phyloP scores from a whole-genome alignment of 306 rosid genomes.

The Ziziphus jujuba region DNA sequence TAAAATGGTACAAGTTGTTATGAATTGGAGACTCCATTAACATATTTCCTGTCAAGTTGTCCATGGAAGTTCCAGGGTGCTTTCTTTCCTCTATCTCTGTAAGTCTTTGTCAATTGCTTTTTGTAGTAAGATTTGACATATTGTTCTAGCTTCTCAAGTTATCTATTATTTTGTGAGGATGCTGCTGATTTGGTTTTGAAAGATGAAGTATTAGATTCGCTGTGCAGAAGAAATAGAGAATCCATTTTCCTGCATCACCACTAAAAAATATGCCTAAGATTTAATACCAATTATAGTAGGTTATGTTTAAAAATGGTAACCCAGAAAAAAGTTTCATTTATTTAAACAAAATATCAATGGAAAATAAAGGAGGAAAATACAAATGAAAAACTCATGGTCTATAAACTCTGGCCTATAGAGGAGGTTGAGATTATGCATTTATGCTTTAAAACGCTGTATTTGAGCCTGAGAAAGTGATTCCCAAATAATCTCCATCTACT shows the following conservation, averaged over 20 bases:
- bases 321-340: background rate
- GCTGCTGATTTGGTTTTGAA: constrained; percentile 18
- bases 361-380: constrained; percentile 1
- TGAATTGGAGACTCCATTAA: background rate
- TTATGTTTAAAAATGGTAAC: background rate
- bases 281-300: constrained; percentile 4
- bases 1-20: too few relatives aligned
- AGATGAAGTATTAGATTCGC: constrained; percentile 53
- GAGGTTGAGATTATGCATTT: constrained; percentile 23
- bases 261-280: constrained; percentile 37
- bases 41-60: background rate
- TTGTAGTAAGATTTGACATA: constrained; percentile 37
- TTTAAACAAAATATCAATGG: constrained; percentile 7
- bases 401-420: constrained; percentile 11
- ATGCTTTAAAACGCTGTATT: constrained; percentile 19
- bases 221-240: constrained; percentile 26
- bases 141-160: constrained; percentile 41
- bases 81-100: background rate
- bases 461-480: constrained; percentile 29
- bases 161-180: constrained; percentile 1
- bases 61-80: too few relatives aligned
- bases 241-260: constrained; percentile 30
- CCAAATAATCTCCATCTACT: constrained; percentile 23
- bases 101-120: background rate
- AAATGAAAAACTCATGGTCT: constrained; percentile 52